Evolutionary conservation across 352 stramenopile genomes (phyloP).

Genomic region (Phytophthora fragariaefolia): DNA sequence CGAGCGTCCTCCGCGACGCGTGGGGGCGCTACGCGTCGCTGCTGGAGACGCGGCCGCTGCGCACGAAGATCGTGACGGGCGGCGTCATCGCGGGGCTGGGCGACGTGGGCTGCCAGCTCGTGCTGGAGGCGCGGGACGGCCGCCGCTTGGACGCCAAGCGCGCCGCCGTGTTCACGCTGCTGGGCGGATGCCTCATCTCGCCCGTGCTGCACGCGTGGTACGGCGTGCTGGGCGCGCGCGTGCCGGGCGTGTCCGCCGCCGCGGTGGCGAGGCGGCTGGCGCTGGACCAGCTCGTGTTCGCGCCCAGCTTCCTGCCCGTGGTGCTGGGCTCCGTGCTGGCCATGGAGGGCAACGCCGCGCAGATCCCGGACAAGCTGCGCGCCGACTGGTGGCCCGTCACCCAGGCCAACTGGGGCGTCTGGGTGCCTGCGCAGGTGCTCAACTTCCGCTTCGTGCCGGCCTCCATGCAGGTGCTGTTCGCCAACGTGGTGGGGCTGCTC

Average conservation of each 20-base stretch:
- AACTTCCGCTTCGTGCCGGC: slow-evolving; percentile 85
- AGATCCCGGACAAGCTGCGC: slow-evolving; percentile 68
- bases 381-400: slow-evolving; percentile 81
- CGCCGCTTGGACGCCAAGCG: slow-evolving; percentile 53
- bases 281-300: slow-evolving; percentile 83
- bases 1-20: slow-evolving; percentile 32
- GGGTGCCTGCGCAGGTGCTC: slow-evolving; percentile 80
- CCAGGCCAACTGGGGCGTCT: slow-evolving; percentile 84
- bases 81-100: slow-evolving; percentile 65
- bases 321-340: slow-evolving; percentile 77
- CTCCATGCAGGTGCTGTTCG: slow-evolving; percentile 83
- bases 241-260: slow-evolving; percentile 44
- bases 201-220: slow-evolving; percentile 88
- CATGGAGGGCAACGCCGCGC: slow-evolving; percentile 58
- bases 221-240: slow-evolving; percentile 48
- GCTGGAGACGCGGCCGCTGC: slow-evolving; percentile 61
- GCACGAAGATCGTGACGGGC: slow-evolving; percentile 74
- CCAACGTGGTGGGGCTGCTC: slow-evolving; percentile 80
- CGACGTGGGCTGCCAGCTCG: slow-evolving; percentile 76
- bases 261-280: slow-evolving; percentile 71
- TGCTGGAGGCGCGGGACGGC: slow-evolving; percentile 40
- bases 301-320: slow-evolving; percentile 70
- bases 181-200: slow-evolving; percentile 71
- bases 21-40: slow-evolving; percentile 66
- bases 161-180: slow-evolving; percentile 65